Conservation (phyloP, 2,329 filamentous ascomycete genomes). For the Ascosphaera apis region DNA sequence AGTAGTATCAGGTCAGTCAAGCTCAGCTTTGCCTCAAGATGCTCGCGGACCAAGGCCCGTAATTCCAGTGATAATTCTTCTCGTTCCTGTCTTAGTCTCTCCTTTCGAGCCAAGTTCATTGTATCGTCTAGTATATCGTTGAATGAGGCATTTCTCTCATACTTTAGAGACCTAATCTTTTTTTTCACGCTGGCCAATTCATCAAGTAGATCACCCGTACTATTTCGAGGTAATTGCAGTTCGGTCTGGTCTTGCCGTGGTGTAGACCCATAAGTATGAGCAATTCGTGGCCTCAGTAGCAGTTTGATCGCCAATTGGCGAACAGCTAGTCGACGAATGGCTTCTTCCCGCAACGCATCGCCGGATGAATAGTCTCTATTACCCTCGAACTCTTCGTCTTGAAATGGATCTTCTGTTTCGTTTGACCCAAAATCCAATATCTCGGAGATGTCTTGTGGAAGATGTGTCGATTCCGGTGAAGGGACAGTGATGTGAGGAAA, state of each 20-base stretch:
- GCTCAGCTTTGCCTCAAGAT: constrained; percentile 11
- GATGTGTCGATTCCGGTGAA: no score
- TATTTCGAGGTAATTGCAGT: constrained; percentile 10
- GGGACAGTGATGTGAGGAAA: background rate
- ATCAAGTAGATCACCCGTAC: constrained; percentile 12
- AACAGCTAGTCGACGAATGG: constrained; percentile 17
- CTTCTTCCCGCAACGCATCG: constrained; percentile 14
- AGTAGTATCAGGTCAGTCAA: constrained; percentile 15
- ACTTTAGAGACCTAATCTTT: constrained; percentile 13
- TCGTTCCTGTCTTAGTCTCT: constrained; percentile 11
- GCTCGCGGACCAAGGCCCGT: constrained; percentile 11
- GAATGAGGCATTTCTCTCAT: constrained; percentile 8
- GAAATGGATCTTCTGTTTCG: background rate
- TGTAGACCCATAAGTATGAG: constrained; percentile 16
- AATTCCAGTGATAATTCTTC: constrained; percentile 12
- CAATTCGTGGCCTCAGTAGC: constrained; percentile 16
- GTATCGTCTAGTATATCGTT: constrained; percentile 13
- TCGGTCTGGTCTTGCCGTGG: constrained; percentile 13
- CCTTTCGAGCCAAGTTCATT: constrained; percentile 5
- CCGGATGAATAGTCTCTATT: constrained; percentile 3
- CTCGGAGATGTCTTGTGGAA: no score
- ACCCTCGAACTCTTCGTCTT: background rate
- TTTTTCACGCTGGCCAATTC: constrained; percentile 14
- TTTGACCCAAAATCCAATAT: background rate
- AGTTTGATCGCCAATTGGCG: constrained; percentile 18